Evolutionary conservation across 2,329 filamentous ascomycete species (phyloP).

Genomic region (Aureobasidium sp.): DNA sequence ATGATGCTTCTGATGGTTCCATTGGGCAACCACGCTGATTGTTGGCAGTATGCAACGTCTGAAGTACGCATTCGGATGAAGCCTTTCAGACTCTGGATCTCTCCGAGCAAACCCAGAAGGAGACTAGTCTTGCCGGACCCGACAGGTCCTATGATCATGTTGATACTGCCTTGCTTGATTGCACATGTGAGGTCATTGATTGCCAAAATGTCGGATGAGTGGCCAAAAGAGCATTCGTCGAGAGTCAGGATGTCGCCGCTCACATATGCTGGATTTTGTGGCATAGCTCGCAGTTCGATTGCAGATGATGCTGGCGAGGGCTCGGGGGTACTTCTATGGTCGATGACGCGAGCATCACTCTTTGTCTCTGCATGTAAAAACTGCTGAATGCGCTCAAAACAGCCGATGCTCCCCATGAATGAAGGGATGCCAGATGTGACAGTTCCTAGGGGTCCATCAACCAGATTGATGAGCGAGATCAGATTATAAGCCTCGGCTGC

Average conservation of each 20-base stretch:
- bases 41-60: constrained; percentile 14
- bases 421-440: not conserved
- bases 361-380: not conserved
- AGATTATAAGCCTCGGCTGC: not conserved
- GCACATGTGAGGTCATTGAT: not conserved
- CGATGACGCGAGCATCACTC: not conserved
- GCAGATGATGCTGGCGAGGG: not conserved
- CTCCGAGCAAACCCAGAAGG: too few species aligned
- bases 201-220: too few species aligned
- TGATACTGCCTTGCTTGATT: not conserved
- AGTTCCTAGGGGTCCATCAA: not conserved
- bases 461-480: not conserved
- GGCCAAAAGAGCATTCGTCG: not conserved
- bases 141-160: too few species aligned
- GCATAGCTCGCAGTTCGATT: not conserved
- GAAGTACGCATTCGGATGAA: not conserved
- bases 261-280: fast-evolving
- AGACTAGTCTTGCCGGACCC: too few species aligned
- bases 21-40: constrained; percentile 64
- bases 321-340: not conserved
- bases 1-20: constrained; percentile 71
- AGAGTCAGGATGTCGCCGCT: not conserved
- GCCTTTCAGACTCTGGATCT: not conserved
- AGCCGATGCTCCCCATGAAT: not conserved
- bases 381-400: not conserved